Evolutionary conservation across 1,284 basidiomycete genomes (phyloP), one percentile per base, ranked within the genome.

Genomic region (Cutaneotrichosporon arboriforme): DNA sequence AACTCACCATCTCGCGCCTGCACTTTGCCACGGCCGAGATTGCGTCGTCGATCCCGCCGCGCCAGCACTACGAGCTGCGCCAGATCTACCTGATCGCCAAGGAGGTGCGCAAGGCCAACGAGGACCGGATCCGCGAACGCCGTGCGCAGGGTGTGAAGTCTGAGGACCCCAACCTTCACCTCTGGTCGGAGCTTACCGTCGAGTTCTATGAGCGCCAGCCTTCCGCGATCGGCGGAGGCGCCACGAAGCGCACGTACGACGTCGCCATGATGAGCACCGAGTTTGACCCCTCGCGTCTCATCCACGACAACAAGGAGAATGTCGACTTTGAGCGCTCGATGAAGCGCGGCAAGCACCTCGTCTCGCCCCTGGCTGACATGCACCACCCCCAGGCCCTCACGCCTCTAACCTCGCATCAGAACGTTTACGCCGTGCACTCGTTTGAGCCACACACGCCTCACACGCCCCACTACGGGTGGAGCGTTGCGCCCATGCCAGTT

Each of bases 51-150:
- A 79, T 80, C 52, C 74, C 75, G 22, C 70, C 70, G 4, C 74
- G 77, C 34, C 76, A 77, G 54, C 70, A 77, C 45, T 67, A 66
- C 20, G 71, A 78, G 53, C 61, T 80, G 4, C 72, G 76, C 44
- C 78, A 80, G 56, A 72, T 81, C 20, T 80, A 79, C 65, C 67
- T 74, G 40, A 74, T 79, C n/a, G 79, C 77, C 33, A 72, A 63
- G 60, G 72, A 77, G 49, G 75, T 60, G 9, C 55, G 55, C 58
- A 60, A 60, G 58, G 58, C 52, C 38, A 49, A 45, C 51, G 57
- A 59, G 51, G 57, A 59, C 51, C 48, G 51, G 7, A 31, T 49
- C 26, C 54, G 54, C 33, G 57, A 54, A 18, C 55, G 47, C n/a
- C 44, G 44, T 8, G 35, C 44, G 1, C 43, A 38, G 14, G 47